phyloP scores from a whole-genome alignment of 306 rosid genomes.

The Alnus rubra region DNA sequence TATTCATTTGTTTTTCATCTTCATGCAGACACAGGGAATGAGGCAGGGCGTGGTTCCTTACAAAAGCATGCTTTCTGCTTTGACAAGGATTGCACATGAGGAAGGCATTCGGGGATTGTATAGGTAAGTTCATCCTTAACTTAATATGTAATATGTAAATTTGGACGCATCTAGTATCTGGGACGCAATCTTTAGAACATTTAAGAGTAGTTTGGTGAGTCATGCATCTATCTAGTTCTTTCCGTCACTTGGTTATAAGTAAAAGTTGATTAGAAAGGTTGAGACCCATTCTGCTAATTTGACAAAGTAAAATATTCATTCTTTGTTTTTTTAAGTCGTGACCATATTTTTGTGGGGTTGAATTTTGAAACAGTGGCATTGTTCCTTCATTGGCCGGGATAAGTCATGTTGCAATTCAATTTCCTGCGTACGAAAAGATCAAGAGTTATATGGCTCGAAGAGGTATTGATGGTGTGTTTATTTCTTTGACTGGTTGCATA shows the following conservation, averaged over 20 bases:
- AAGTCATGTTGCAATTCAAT: constrained; percentile 97
- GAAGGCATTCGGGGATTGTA: constrained; percentile 92
- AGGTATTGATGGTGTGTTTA: constrained; percentile 44
- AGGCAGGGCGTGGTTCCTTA: constrained; percentile 83
- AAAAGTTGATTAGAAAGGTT: not conserved
- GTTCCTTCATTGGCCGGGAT: constrained; percentile 87
- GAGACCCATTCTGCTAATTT: not conserved
- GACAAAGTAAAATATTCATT: not conserved
- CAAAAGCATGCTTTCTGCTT: constrained; percentile 81
- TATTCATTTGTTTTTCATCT: constrained; percentile 27
- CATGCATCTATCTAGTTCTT: not conserved
- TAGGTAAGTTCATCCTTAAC: constrained; percentile 55
- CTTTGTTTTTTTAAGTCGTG: not conserved
- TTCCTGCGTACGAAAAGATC: constrained; percentile 85
- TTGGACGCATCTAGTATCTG: not conserved
- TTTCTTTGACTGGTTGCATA: constrained; percentile 14
- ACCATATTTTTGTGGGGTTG: constrained; percentile 31
- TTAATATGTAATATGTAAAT: not conserved
- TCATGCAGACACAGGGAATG: constrained; percentile 87
- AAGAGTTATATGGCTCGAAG: constrained; percentile 69
- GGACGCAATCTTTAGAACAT: not conserved
- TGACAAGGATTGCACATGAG: constrained; percentile 75
- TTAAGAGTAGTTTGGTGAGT: not conserved
- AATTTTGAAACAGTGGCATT: constrained; percentile 79
- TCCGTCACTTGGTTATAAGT: too few relatives aligned